These are phyloP conservation scores for Aspergillus pseudotamarii DNA, from an alignment of 2,329 filamentous ascomycete genomes.

Conservation along the genomic window DNA sequence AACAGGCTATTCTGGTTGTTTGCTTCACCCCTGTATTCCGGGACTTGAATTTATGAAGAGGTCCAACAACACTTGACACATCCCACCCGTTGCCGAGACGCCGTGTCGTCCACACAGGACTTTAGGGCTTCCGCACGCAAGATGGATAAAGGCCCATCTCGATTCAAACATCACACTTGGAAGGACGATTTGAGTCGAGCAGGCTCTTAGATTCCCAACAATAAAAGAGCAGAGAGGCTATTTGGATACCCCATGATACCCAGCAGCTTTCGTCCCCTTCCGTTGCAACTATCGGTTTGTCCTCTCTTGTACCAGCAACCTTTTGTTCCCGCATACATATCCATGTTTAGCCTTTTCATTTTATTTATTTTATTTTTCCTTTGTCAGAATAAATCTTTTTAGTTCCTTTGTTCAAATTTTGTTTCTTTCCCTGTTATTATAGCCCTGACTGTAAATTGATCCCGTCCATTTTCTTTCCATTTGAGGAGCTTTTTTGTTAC, in stretches of 20 bases:
- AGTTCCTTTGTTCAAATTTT: constrained; percentile 27
- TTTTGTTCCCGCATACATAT: constrained; percentile 33
- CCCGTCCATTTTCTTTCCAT: constrained; percentile 10
- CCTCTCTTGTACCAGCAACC: constrained; percentile 30
- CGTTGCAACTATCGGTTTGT: constrained; percentile 40
- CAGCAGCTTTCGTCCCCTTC: constrained; percentile 36
- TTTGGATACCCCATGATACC: constrained; percentile 46
- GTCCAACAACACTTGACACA: constrained; percentile 12
- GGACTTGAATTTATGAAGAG: constrained; percentile 10
- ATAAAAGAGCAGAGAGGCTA: constrained; percentile 37
- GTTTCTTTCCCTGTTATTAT: constrained; percentile 20
- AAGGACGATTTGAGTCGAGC: constrained; percentile 18
- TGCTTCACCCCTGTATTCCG: constrained; percentile 16
- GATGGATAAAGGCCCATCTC: constrained; percentile 13
- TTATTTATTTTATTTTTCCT: constrained; percentile 12
- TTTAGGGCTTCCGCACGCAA: constrained; percentile 8
- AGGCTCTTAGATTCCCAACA: constrained; percentile 25
- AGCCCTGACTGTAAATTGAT: constrained; percentile 22
- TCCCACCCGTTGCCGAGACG: constrained; percentile 2
- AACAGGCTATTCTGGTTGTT: constrained; percentile 16
- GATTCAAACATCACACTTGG: constrained; percentile 16
- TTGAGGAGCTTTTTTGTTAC: not conserved
- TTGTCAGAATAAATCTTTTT: constrained; percentile 23
- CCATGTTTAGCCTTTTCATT: constrained; percentile 37
- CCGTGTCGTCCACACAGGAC: constrained; percentile 10